Evolutionary conservation across 1,284 basidiomycete genomes (phyloP).

Genomic region (Coriolopsis trogii): DNA sequence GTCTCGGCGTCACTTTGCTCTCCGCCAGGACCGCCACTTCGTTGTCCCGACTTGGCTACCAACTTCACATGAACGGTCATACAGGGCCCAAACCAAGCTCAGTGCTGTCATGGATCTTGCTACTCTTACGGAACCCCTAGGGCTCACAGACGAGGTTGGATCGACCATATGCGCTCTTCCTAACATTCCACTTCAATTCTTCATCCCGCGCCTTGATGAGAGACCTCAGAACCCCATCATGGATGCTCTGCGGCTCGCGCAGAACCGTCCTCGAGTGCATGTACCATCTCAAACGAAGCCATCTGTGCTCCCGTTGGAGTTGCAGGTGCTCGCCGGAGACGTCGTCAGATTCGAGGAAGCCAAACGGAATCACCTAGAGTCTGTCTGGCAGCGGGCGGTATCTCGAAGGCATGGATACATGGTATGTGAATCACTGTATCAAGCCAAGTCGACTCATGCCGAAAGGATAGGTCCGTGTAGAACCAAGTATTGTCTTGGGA

Average conservation of each 20-base stretch:
- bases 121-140: no score
- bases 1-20: not conserved
- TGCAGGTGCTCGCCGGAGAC: slow-evolving; percentile 16
- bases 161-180: slow-evolving; percentile 18
- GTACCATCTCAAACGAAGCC: not conserved
- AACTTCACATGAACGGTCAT: not conserved
- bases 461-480: slow-evolving; percentile 13
- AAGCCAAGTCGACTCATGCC: not conserved
- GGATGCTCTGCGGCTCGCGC: slow-evolving; percentile 47
- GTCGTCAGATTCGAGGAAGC: slow-evolving; percentile 1
- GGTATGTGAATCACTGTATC: slow-evolving; percentile 6
- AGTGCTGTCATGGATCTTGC: no score
- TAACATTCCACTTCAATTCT: slow-evolving; percentile 47
- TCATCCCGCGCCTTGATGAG: slow-evolving; percentile 59
- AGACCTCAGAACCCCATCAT: slow-evolving; percentile 80
- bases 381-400: slow-evolving; percentile 17
- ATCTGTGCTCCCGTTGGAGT: slow-evolving; percentile 9
- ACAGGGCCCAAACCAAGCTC: no score
- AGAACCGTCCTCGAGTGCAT: not conserved
- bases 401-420: slow-evolving; percentile 10
- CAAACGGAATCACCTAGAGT: not conserved
- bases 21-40: not conserved
- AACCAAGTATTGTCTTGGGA: slow-evolving; percentile 64
- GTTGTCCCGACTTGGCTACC: not conserved
- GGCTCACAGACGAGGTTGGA: not conserved